phyloP scores from a whole-genome alignment of 2,329 filamentous ascomycete species.

The Exutisphaerella laricina region DNA sequence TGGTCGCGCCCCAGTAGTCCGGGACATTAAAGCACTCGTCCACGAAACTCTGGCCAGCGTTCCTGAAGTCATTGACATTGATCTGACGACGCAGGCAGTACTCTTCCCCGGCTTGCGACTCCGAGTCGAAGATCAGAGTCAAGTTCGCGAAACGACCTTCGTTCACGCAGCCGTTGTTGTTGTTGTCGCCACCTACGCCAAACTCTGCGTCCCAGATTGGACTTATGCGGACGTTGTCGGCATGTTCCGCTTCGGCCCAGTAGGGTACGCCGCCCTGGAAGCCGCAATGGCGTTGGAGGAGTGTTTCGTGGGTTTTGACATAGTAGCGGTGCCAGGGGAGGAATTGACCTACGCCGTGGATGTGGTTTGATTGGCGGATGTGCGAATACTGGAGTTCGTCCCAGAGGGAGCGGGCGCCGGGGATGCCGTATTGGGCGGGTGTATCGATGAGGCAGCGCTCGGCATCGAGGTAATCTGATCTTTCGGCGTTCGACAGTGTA shows the following conservation, averaged over 20 bases:
- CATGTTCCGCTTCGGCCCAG: slow-evolving; percentile 18
- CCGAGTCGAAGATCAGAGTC: slow-evolving; percentile 12
- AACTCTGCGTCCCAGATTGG: slow-evolving; percentile 17
- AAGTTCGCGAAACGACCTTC: slow-evolving; percentile 18
- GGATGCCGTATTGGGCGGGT: slow-evolving; percentile 16
- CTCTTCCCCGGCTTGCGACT: slow-evolving; percentile 4
- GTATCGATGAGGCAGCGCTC: slow-evolving; percentile 19
- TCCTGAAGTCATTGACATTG: slow-evolving; percentile 10
- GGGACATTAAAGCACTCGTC: slow-evolving; percentile 14
- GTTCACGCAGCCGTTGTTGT: slow-evolving; percentile 12
- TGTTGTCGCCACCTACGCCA: slow-evolving; percentile 17
- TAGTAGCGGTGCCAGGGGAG: slow-evolving; percentile 23
- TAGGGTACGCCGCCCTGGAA: slow-evolving; percentile 18
- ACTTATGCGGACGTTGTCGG: slow-evolving; percentile 12
- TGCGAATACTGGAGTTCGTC: slow-evolving; percentile 23
- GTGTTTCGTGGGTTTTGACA: slow-evolving; percentile 16
- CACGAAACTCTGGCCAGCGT: slow-evolving; percentile 13
- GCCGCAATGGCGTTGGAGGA: slow-evolving; percentile 19
- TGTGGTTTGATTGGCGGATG: slow-evolving; percentile 20
- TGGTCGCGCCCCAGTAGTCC: slow-evolving; percentile 14
- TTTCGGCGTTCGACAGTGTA: slow-evolving; percentile 14
- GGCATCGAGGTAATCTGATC: slow-evolving; percentile 17
- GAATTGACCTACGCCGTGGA: slow-evolving; percentile 20
- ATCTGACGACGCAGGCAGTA: slow-evolving; percentile 15
- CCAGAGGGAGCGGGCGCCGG: slow-evolving; percentile 18